These are phyloP conservation scores for Chernovozyma aurita DNA, from an alignment of 1,139 yeast species.

Conservation along the genomic window DNA sequence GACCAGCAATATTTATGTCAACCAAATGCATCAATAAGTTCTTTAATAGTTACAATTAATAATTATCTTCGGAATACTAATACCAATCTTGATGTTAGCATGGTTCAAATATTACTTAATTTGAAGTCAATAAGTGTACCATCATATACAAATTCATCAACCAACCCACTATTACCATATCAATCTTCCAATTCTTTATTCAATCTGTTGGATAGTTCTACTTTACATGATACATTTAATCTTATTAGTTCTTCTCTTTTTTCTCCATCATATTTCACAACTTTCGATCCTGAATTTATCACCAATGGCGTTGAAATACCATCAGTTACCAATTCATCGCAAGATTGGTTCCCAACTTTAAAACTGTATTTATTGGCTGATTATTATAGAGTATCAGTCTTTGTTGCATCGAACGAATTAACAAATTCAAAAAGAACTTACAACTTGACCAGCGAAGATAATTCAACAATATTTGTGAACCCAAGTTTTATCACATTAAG, in stretches of 20 bases:
- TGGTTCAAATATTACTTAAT: conserved; percentile 50
- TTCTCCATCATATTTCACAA: too few species aligned
- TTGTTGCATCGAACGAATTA: conserved; percentile 26
- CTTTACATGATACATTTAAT: background rate
- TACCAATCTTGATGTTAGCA: conserved; percentile 50
- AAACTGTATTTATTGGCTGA: conserved; percentile 38
- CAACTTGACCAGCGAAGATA: conserved; percentile 19
- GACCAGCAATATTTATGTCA: conserved; percentile 33
- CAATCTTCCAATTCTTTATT: background rate
- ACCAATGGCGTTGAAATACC: background rate
- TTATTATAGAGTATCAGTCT: conserved; percentile 37
- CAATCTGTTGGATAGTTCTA: background rate
- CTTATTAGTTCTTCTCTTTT: background rate
- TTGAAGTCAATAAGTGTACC: conserved; percentile 23
- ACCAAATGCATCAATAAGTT: conserved; percentile 36
- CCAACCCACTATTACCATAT: background rate
- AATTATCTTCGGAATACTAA: conserved; percentile 45
- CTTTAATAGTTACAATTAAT: conserved; percentile 32
- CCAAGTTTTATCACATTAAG: background rate
- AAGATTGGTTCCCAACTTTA: conserved; percentile 32
- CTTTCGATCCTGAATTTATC: background rate
- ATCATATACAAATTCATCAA: background rate
- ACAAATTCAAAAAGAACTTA: conserved; percentile 9
- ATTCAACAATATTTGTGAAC: conserved; percentile 14
- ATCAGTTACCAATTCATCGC: background rate